Percentiles rank a stretch among this genome's conserved stretches.
Evolutionary conservation across 768 basidiomycete species (phyloP).

Genomic region (Rhodotorula diobovata): DNA sequence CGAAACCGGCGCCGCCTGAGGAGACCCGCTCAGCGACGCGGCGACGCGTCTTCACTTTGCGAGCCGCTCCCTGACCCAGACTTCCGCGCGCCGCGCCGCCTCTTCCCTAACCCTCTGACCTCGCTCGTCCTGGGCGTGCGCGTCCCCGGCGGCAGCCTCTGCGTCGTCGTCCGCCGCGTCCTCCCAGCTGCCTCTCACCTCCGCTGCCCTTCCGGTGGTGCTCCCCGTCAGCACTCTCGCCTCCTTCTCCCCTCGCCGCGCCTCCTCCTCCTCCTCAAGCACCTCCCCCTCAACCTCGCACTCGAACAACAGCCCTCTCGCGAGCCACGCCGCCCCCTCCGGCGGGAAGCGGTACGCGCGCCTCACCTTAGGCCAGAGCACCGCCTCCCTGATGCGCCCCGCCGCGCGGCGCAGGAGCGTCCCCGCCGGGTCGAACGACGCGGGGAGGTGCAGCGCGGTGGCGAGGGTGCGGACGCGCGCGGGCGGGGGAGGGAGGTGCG

Average conservation of each 20-base stretch:
- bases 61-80: slow-evolving; percentile 3
- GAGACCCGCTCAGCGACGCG: too few relatives aligned
- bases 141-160: neutral
- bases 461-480: neutral
- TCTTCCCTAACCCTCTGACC: neutral
- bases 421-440: slow-evolving; percentile 1
- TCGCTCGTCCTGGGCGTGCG: neutral
- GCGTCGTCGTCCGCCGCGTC: neutral
- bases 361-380: neutral
- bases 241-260: neutral
- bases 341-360: slow-evolving; percentile 23
- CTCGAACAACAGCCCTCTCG: slow-evolving; percentile 16
- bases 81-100: slow-evolving; percentile 13
- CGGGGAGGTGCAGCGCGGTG: neutral
- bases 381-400: neutral
- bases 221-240: neutral
- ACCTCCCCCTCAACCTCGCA: slow-evolving; percentile 8
- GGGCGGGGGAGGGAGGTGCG: neutral
- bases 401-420: neutral
- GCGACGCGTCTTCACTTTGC: neutral
- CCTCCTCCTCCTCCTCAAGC: neutral
- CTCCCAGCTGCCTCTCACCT: neutral
- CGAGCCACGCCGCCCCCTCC: slow-evolving; percentile 10
- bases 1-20: too few relatives aligned
- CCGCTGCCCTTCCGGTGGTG: neutral